Evolutionary conservation across 371 early-diverging fungal species (phyloP).

Genomic region (Quaeritorhiza haematococci): DNA sequence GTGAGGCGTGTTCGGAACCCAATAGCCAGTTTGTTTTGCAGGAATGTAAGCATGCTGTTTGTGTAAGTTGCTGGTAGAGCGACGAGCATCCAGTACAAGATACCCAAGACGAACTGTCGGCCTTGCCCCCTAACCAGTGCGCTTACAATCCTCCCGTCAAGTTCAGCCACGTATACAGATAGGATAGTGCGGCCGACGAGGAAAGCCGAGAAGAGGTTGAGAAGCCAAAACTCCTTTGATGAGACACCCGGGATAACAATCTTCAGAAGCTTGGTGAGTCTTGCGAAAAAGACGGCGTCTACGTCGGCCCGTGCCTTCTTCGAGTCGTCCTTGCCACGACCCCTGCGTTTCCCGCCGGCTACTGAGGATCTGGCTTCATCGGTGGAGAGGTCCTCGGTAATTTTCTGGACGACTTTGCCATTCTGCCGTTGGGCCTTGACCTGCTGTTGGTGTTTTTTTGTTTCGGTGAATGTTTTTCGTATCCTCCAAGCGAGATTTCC

Average conservation of each 20-base stretch:
- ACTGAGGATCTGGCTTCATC: no score
- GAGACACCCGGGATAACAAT: constrained; percentile 75
- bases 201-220: constrained; percentile 76
- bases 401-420: no score
- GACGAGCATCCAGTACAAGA: constrained; percentile 85
- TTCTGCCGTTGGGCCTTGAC: no score
- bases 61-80: constrained; percentile 96
- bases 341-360: neutral
- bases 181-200: constrained; percentile 41
- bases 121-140: constrained; percentile 64
- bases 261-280: constrained; percentile 61
- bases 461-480: no score
- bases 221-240: constrained; percentile 74
- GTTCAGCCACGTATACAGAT: constrained; percentile 66
- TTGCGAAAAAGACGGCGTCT: constrained; percentile 69
- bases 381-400: no score
- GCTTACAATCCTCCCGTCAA: constrained; percentile 90
- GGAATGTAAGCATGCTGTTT: constrained; percentile 81
- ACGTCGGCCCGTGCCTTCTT: constrained; percentile 46
- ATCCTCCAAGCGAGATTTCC: no score
- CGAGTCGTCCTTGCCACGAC: neutral
- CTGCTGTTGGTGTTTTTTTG: no score
- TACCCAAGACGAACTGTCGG: constrained; percentile 37
- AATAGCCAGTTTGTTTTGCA: constrained; percentile 88
- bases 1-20: constrained; percentile 82